Base-by-base conservation (phyloP, 1,139 yeast genomes). In the Blastobotrys niveus region DNA sequence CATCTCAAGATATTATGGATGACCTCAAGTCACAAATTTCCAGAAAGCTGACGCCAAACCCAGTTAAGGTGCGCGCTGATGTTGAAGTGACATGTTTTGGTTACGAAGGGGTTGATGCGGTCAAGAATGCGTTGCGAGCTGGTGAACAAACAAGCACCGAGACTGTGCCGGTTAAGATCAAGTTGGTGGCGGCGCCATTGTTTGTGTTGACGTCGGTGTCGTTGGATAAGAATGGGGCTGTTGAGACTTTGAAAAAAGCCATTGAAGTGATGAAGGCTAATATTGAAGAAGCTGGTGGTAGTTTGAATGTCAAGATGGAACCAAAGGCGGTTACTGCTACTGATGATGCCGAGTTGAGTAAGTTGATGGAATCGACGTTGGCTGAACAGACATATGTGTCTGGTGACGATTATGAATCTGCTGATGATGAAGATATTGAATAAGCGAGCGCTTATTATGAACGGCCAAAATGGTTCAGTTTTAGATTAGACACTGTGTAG, bases 271-370 rank as follows among this genome's bases (percentile, higher is more conserved):
- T 91, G 54, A 74, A 77, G 52, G 76, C 76, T 56, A 73, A 80
- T 43, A 88, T 93, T 60, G 77, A 76, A 53, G 70, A 74, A 26
- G 76, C 79, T 45, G 95, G 88, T 48, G 99, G 99, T 62, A 77
- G 79, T 49, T 82, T 95, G 65, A 87, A 85, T 57, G 83, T 91
- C 53, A 88, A 94, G 52, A 89, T 91, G 96, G 91, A 95, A 58
- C 97, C 98, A 62, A 89, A 89, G 79, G 96, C 97, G 39, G 97
- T 91, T 55, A 87, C 96, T 50, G 97, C 96, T 50, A 85, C 91
- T 51, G 99, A 91, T 66, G 99, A 91, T 66, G 97, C 96, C 50
- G 97, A 89, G 70, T 79, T 91, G 63, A 95, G 88, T 68, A 95
- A 95, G 53, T 58, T 91, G 56, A 82, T 91, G 79, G 88, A 81